phyloP scores from a whole-genome alignment of 2,329 filamentous ascomycete species.

The Diaporthe nobilis region DNA sequence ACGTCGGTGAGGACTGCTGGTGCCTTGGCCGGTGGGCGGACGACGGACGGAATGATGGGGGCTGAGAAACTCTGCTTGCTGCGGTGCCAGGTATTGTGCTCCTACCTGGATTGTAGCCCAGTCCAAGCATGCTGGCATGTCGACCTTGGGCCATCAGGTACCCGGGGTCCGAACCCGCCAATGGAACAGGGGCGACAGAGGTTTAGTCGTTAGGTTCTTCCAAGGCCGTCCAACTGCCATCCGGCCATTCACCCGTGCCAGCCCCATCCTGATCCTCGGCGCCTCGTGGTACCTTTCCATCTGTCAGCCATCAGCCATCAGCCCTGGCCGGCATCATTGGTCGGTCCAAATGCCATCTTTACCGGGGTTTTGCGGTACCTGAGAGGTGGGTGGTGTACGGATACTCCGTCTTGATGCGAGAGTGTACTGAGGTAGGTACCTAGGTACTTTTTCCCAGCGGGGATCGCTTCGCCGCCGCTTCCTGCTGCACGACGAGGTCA shows the following conservation, averaged over 20 bases:
- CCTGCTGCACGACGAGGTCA: conserved; percentile 28
- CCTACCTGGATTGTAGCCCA: not conserved
- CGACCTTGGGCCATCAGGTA: conserved; percentile 5
- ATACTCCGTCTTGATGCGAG: not conserved
- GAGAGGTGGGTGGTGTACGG: not conserved
- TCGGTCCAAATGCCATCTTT: not conserved
- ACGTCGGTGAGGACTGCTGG: not conserved
- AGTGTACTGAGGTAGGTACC: not conserved
- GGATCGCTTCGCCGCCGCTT: conserved; percentile 3
- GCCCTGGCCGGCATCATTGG: not conserved
- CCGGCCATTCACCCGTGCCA: not conserved
- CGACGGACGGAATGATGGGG: too few species aligned
- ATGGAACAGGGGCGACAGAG: not conserved
- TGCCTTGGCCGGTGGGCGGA: not conserved
- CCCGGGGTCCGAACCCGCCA: conserved; percentile 21
- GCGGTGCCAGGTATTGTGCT: not conserved
- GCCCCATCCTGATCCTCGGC: conserved; percentile 5
- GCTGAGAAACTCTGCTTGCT: not conserved
- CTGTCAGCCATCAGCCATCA: conserved; percentile 13
- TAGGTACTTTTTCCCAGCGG: not conserved
- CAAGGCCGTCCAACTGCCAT: not conserved
- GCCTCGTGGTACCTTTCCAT: conserved; percentile 19
- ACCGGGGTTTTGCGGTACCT: not conserved
- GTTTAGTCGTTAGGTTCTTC: not conserved
- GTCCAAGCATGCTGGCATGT: not conserved